Percentiles rank a stretch among this genome's conserved stretches.
Evolutionary conservation across 495 filamentous ascomycete genomes (phyloP).

Genomic region (Astrothelium macrocarpum): DNA sequence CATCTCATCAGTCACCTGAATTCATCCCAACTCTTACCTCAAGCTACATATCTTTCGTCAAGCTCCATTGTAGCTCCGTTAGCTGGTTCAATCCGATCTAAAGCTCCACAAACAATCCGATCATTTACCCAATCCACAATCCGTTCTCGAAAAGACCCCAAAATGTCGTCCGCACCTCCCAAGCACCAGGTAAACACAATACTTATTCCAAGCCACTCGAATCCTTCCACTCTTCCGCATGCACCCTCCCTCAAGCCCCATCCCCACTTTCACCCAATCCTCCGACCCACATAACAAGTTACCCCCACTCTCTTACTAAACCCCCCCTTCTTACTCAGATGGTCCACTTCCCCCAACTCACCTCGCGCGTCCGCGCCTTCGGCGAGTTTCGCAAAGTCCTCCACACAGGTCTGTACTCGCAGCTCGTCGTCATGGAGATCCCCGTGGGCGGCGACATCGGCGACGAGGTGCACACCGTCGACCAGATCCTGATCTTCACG

Average conservation of each 20-base stretch:
- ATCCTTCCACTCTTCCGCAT: background rate
- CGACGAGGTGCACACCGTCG: constrained; percentile 51
- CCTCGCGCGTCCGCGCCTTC: constrained; percentile 41
- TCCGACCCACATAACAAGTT: constrained; percentile 18
- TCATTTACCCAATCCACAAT: background rate
- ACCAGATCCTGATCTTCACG: constrained; percentile 57
- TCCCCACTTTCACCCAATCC: background rate
- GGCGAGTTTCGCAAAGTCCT: constrained; percentile 51
- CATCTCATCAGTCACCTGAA: background rate
- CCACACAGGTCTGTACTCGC: constrained; percentile 53
- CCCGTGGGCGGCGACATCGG: constrained; percentile 56
- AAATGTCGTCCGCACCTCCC: constrained; percentile 21
- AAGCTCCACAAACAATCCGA: background rate
- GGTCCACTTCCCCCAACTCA: constrained; percentile 48
- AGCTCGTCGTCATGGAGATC: constrained; percentile 55
- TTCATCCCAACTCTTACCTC: background rate
- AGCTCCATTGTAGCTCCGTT: background rate
- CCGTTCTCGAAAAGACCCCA: constrained; percentile 18
- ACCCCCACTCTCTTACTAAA: too few species aligned
- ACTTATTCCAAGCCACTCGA: background rate
- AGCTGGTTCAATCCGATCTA: background rate
- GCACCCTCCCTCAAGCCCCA: background rate
- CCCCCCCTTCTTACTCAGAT: constrained; percentile 38
- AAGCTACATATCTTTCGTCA: background rate
- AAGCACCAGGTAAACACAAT: constrained; percentile 13